These are phyloP conservation scores for Dictyostelium citrinum DNA, from an alignment of 78 protist genomes.

Conservation along the genomic window DNA sequence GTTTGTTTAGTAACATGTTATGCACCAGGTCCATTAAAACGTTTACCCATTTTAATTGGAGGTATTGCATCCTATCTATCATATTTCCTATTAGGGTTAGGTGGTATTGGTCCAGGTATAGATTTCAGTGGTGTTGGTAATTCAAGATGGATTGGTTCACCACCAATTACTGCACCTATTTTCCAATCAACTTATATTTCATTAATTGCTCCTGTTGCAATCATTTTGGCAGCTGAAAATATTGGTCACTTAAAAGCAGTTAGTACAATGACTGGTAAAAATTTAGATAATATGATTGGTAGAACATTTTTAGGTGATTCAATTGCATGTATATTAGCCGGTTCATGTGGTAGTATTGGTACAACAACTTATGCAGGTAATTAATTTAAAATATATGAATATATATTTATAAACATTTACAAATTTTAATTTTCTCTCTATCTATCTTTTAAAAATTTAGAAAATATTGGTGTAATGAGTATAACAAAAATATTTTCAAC, in stretches of 20 bases:
- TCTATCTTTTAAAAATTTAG: neutral
- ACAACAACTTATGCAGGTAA: slow-evolving; percentile 33
- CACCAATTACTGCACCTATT: neutral
- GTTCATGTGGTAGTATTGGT: slow-evolving; percentile 7
- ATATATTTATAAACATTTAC: too few species aligned
- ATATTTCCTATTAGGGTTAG: neutral
- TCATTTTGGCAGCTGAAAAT: slow-evolving; percentile 32
- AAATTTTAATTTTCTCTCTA: too few species aligned
- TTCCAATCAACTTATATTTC: neutral
- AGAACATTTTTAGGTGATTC: slow-evolving; percentile 41
- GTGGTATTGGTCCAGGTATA: slow-evolving; percentile 32
- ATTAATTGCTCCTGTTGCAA: slow-evolving; percentile 37
- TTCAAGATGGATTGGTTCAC: neutral
- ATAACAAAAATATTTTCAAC: slow-evolving; percentile 19
- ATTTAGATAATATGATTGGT: slow-evolving; percentile 3
- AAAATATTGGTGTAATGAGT: slow-evolving; percentile 65
- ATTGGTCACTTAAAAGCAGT: slow-evolving; percentile 49
- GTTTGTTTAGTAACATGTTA: neutral
- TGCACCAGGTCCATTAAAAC: slow-evolving; percentile 34
- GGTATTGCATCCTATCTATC: neutral
- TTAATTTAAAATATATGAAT: too few species aligned
- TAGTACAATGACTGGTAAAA: slow-evolving; percentile 35
- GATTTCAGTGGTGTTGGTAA: neutral
- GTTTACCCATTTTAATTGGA: slow-evolving; percentile 34
- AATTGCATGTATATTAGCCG: slow-evolving; percentile 8